phyloP scores from a whole-genome alignment of 306 rosid species.

The Rosa rugosa region DNA sequence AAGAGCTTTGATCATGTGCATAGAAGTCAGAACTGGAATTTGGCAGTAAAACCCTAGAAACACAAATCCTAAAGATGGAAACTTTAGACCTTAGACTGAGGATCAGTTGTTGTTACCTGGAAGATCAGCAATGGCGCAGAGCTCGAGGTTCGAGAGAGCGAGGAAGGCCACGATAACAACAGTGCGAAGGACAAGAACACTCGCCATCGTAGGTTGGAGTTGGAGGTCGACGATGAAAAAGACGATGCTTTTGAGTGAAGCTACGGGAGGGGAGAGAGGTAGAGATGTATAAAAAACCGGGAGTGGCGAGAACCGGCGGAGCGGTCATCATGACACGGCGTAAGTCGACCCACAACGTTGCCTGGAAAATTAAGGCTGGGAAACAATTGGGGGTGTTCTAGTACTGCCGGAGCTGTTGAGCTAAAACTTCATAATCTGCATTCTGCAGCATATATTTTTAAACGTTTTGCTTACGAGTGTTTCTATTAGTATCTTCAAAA shows the following conservation, averaged over 20 bases:
- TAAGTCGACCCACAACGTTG: background rate
- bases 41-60: too few relatives aligned
- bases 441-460: too few relatives aligned
- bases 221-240: background rate
- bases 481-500: too few relatives aligned
- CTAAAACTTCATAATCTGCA: too few relatives aligned
- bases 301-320: background rate
- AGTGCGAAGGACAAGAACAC: background rate
- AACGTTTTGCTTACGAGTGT: too few relatives aligned
- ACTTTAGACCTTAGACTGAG: background rate
- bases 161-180: background rate
- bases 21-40: too few relatives aligned
- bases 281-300: background rate
- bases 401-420: too few relatives aligned
- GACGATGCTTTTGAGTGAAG: background rate
- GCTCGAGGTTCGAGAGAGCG: background rate
- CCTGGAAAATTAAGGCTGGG: background rate
- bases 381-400: too few relatives aligned
- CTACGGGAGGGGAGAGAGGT: background rate
- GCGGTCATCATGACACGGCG: background rate
- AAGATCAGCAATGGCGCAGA: background rate
- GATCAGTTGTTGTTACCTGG: background rate
- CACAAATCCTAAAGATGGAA: background rate
- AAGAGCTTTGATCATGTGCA: too few relatives aligned
- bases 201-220: background rate